These are phyloP conservation scores for Amanita exitialis DNA, from an alignment of 768 basidiomycete genomes.

Conservation along the genomic window DNA sequence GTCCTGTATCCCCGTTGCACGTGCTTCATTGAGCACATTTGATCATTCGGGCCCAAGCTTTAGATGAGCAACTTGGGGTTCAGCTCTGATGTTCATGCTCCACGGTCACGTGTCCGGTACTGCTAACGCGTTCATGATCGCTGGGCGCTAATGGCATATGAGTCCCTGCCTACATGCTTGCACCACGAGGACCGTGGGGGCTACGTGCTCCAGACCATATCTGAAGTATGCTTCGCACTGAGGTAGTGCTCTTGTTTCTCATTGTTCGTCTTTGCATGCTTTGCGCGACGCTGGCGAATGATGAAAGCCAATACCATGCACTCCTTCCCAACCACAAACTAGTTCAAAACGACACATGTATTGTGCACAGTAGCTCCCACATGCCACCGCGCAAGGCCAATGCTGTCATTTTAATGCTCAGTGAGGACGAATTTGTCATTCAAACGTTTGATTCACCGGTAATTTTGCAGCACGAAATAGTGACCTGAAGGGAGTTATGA, in stretches of 20 bases:
- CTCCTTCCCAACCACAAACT: not conserved
- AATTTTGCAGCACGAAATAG: slow-evolving; percentile 39
- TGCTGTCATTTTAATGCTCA: not conserved
- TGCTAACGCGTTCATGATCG: too few species aligned
- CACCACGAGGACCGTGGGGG: too few species aligned
- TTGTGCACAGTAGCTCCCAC: not conserved
- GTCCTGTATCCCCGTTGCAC: too few species aligned
- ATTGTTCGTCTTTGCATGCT: not conserved
- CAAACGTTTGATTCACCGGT: not conserved
- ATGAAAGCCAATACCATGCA: not conserved
- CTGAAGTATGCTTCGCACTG: too few species aligned
- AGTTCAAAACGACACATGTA: not conserved
- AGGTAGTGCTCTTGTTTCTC: not conserved
- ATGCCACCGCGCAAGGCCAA: not conserved
- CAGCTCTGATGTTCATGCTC: too few species aligned
- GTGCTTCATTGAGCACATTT: too few species aligned
- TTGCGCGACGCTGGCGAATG: not conserved
- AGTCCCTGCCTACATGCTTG: too few species aligned
- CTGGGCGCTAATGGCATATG: too few species aligned
- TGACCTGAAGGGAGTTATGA: slow-evolving; percentile 49
- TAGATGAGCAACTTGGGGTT: too few species aligned
- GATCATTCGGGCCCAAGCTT: too few species aligned
- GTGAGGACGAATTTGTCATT: not conserved
- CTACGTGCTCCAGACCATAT: too few species aligned
- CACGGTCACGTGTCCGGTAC: too few species aligned